Conservation (phyloP, 1,284 basidiomycete genomes). For the Ceratobasidium sp. region DNA sequence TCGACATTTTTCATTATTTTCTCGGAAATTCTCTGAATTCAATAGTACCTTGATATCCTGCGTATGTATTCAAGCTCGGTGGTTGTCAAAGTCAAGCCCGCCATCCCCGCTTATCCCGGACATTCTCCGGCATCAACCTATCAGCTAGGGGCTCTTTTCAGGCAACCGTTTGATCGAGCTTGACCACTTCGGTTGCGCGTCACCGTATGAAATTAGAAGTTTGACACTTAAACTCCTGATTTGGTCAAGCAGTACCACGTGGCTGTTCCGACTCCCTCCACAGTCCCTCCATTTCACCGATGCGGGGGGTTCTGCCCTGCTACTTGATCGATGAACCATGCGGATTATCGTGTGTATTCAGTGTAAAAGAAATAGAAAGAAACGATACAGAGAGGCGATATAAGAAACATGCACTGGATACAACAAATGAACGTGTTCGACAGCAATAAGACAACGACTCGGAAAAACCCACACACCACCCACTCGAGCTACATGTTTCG, state of each 20-base stretch:
- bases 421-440: not conserved
- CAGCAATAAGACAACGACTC: slow-evolving; percentile 15
- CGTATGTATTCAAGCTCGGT: not conserved
- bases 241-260: not conserved
- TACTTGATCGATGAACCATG: not conserved
- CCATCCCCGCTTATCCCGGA: not conserved
- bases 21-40: not conserved
- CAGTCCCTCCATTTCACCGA: not conserved
- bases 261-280: not conserved
- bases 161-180: slow-evolving; percentile 9
- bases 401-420: not conserved
- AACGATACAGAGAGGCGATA: not conserved
- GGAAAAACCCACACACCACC: not conserved
- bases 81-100: not conserved
- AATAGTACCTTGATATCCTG: not conserved
- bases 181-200: not conserved
- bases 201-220: not conserved
- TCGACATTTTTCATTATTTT: slow-evolving; percentile 2
- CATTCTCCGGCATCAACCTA: not conserved
- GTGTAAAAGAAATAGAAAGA: not conserved
- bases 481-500: not conserved
- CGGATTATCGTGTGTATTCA: not conserved
- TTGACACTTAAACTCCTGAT: not conserved
- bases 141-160: not conserved
- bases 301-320: not conserved